phyloP scores from a whole-genome alignment of 192 early-diverging fungal species.

The Coemansia sp. region DNA sequence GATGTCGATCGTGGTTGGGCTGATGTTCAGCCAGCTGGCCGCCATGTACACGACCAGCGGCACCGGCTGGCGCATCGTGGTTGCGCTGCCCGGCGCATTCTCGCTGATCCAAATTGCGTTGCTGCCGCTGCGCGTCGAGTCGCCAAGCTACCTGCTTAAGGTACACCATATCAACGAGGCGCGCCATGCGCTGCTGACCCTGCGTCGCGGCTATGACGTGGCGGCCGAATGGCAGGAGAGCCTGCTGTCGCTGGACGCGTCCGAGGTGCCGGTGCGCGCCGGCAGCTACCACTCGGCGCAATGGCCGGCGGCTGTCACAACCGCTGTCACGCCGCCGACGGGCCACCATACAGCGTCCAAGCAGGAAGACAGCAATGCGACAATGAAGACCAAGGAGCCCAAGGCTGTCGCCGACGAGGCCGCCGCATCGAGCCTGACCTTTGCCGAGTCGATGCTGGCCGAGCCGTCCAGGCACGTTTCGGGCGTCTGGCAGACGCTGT shows the following conservation, averaged over 20 bases:
- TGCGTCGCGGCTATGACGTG: slow-evolving; percentile 57
- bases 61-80: slow-evolving; percentile 65
- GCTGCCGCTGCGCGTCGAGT: slow-evolving; percentile 63
- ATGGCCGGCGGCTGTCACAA: not conserved
- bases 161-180: slow-evolving; percentile 58
- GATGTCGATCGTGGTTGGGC: slow-evolving; percentile 66
- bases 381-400: slow-evolving; percentile 8
- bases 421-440: slow-evolving; percentile 12
- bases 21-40: slow-evolving; percentile 61
- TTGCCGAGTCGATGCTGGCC: not conserved
- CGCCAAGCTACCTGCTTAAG: slow-evolving; percentile 63
- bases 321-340: not conserved
- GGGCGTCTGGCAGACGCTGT: slow-evolving; percentile 21
- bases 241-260: slow-evolving; percentile 25
- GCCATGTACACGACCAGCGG: slow-evolving; percentile 51
- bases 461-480: slow-evolving; percentile 1
- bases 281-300: slow-evolving; percentile 1
- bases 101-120: slow-evolving; percentile 57
- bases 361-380: slow-evolving; percentile 13
- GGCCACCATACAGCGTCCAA: not conserved
- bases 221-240: slow-evolving; percentile 58
- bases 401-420: not conserved
- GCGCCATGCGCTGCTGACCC: slow-evolving; percentile 55
- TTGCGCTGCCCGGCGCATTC: slow-evolving; percentile 56
- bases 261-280: not conserved